Conservation (phyloP, 2,329 filamentous ascomycete species). For the Epichloe coenophiala region DNA sequence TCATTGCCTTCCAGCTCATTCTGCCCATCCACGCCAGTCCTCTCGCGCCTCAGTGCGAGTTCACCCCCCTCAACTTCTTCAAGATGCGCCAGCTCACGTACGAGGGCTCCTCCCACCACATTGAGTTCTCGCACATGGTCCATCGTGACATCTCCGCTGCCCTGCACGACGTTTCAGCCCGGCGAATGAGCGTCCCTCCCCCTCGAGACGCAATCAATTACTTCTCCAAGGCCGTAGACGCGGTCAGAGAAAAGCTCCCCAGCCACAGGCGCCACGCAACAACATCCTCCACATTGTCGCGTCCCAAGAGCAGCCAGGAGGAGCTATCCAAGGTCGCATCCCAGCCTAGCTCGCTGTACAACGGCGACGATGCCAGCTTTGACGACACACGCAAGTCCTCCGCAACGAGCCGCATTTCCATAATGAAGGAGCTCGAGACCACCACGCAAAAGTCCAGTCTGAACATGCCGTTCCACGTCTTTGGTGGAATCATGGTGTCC, state of each 20-base stretch:
- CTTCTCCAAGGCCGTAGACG: slow-evolving; percentile 1
- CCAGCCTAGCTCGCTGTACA: slow-evolving; percentile 2
- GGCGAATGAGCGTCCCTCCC: not conserved
- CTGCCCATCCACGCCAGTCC: slow-evolving; percentile 46
- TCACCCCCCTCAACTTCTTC: slow-evolving; percentile 54
- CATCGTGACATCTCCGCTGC: slow-evolving; percentile 42
- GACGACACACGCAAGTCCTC: slow-evolving; percentile 5
- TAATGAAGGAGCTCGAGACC: slow-evolving; percentile 10
- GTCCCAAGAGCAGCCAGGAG: slow-evolving; percentile 7
- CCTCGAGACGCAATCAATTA: not conserved
- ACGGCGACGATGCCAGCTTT: slow-evolving; percentile 6
- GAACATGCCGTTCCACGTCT: slow-evolving; percentile 13
- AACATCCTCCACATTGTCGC: not conserved
- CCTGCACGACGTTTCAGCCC: slow-evolving; percentile 8
- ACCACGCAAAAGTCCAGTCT: slow-evolving; percentile 5
- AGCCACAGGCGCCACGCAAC: not conserved
- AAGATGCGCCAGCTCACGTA: slow-evolving; percentile 51
- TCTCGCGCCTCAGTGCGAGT: slow-evolving; percentile 37
- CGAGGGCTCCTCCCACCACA: slow-evolving; percentile 31
- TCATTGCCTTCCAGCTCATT: slow-evolving; percentile 47
- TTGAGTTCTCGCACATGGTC: slow-evolving; percentile 45
- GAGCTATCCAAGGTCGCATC: slow-evolving; percentile 3
- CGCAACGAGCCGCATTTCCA: slow-evolving; percentile 3
- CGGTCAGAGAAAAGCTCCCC: not conserved
- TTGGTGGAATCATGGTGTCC: slow-evolving; percentile 48